phyloP scores from a whole-genome alignment of 768 basidiomycete species.

The Chiua virens region DNA sequence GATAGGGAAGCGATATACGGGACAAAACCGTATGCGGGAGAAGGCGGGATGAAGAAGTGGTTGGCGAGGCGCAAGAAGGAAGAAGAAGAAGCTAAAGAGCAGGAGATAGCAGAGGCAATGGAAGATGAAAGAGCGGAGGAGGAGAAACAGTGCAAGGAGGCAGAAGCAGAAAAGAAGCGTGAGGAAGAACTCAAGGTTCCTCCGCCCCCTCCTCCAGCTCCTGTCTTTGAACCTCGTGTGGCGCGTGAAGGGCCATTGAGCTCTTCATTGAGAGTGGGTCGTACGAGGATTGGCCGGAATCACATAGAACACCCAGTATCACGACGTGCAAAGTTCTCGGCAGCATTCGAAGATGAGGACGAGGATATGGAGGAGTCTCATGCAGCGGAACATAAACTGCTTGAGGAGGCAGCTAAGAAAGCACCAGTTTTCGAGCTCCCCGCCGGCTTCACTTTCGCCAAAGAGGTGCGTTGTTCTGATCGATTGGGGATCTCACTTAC shows the following conservation, averaged over 20 bases:
- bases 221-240: constrained; percentile 20
- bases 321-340: constrained; percentile 61
- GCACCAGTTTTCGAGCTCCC: constrained; percentile 60
- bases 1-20: constrained; percentile 42
- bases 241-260: constrained; percentile 17
- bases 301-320: constrained; percentile 59
- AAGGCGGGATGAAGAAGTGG: constrained; percentile 77
- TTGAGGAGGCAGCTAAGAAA: constrained; percentile 57
- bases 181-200: constrained; percentile 19
- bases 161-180: constrained; percentile 15
- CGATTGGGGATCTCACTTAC: constrained; percentile 1
- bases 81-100: constrained; percentile 46
- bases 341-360: constrained; percentile 53
- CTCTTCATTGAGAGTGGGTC: constrained; percentile 68
- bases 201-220: constrained; percentile 14
- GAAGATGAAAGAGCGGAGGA: constrained; percentile 35
- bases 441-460: constrained; percentile 65
- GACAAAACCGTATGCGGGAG: constrained; percentile 76
- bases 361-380: constrained; percentile 43
- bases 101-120: constrained; percentile 35
- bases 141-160: constrained; percentile 21
- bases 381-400: constrained; percentile 42
- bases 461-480: constrained; percentile 43
- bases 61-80: constrained; percentile 62
- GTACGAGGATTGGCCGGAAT: constrained; percentile 53